phyloP scores from a whole-genome alignment of 768 basidiomycete genomes.

The Tricholoma hemisulphureum region DNA sequence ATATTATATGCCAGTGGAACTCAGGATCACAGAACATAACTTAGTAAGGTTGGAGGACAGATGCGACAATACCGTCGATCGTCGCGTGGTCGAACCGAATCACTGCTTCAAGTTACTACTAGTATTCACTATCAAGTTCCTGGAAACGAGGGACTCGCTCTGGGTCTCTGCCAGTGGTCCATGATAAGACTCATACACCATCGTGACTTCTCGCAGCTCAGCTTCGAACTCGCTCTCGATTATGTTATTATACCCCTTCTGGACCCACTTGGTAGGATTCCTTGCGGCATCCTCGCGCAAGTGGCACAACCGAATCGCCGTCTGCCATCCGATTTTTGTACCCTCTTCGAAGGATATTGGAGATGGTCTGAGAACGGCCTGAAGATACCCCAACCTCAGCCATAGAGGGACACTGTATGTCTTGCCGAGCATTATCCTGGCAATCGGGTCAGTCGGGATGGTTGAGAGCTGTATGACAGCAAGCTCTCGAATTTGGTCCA shows the following conservation, averaged over 20 bases:
- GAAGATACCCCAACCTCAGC: constrained; percentile 11
- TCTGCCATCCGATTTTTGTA: constrained; percentile 5
- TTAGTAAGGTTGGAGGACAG: too few relatives aligned
- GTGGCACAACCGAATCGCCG: constrained; percentile 12
- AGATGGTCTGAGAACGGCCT: constrained; percentile 5
- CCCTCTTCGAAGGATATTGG: constrained; percentile 7
- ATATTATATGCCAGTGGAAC: too few relatives aligned
- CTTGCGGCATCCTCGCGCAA: constrained; percentile 6
- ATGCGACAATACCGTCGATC: too few relatives aligned
- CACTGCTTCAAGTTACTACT: too few relatives aligned
- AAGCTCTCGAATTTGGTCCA: constrained; percentile 12
- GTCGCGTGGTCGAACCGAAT: too few relatives aligned
- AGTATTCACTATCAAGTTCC: too few relatives aligned
- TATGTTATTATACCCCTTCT: background rate
- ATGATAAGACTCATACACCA: background rate
- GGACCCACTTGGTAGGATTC: background rate
- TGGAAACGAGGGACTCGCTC: background rate
- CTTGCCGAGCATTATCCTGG: constrained; percentile 9
- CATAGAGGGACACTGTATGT: constrained; percentile 16
- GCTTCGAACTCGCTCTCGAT: background rate
- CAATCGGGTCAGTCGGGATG: background rate
- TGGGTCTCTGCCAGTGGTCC: background rate
- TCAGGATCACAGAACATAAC: too few relatives aligned
- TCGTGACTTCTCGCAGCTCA: constrained; percentile 1
- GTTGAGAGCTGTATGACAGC: constrained; percentile 9